Base-by-base conservation (phyloP, 163 green algal genomes). In the Prototheca wickerhamii region DNA sequence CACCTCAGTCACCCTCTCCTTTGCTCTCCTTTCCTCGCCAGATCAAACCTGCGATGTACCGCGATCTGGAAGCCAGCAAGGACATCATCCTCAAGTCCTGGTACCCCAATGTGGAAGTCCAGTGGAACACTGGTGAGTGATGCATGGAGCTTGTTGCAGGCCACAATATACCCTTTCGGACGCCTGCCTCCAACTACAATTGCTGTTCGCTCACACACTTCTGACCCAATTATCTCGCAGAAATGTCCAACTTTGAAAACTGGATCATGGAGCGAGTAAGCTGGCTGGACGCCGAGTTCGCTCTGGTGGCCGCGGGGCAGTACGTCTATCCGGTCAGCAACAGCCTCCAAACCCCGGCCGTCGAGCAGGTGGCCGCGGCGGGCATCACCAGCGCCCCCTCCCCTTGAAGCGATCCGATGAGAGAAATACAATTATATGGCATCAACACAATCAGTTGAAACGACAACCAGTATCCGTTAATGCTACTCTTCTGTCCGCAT, bases 271-370 rank as follows among this genome's bases (percentile, higher is more conserved):
- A 43, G 7, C 66, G 75, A 4, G 23, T 82, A 7, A 29, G 34
- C 25, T 91, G 84, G 84, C 71, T 91, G 82, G 84, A 91, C 58
- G 46, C 12, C 5, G 72, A 49, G 1, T 64, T 71, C 29, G 29
- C 44, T 2, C 54, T 62, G 46, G 56, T 55, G 12, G 55, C 4
- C 4, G 8, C 55, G 25, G 55, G 25, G 12, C 15, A 61, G 12
- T 61, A 61, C 31, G 30, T 44, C 18, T 61, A 61, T 31, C 55
- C 55, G 10, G 26, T 25, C 46, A 30, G 20, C 46, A 25, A 54
- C 46, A 21, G 10, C 37, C 10, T 44, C 37, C 37, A 21, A 44
- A 15, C 15, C 10, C 37, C 37, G 10, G 37, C 37, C 37, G 37
- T 10, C 37, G 37, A 44, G 37, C 10, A 44, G 10, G 10, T 44